These are phyloP conservation scores for Grosmannia clavigera DNA, from an alignment of 2,329 filamentous ascomycete genomes.

Conservation along the genomic window DNA sequence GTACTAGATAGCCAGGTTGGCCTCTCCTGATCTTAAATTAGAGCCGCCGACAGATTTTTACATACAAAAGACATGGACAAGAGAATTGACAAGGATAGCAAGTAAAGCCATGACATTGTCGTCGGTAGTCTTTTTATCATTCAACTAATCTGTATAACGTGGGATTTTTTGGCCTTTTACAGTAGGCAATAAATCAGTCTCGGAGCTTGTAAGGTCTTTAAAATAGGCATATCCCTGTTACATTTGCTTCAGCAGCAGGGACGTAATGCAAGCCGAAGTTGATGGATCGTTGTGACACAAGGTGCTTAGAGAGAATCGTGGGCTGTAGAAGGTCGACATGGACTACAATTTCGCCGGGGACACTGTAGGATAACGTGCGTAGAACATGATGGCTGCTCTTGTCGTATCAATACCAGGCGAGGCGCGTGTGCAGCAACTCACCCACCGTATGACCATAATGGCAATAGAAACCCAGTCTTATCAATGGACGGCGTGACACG, in stretches of 20 bases:
- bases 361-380: constrained; percentile 44
- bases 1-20: constrained; percentile 52
- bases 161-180: constrained; percentile 39
- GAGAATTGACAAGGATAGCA: neutral
- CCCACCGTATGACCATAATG: constrained; percentile 40
- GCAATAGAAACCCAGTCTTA: constrained; percentile 51
- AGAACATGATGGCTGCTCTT: constrained; percentile 30
- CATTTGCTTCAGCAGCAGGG: constrained; percentile 3
- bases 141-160: constrained; percentile 39
- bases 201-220: constrained; percentile 36
- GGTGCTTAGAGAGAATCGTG: constrained; percentile 48
- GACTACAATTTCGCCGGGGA: constrained; percentile 40
- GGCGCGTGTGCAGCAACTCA: constrained; percentile 42
- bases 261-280: constrained; percentile 25
- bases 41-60: neutral
- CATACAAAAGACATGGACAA: too few species aligned
- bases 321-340: constrained; percentile 53
- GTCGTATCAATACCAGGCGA: constrained; percentile 40
- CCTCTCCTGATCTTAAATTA: constrained; percentile 31
- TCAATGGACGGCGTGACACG: constrained; percentile 34
- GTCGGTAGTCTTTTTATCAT: constrained; percentile 29
- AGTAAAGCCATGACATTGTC: constrained; percentile 19
- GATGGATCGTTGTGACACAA: constrained; percentile 27
- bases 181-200: constrained; percentile 38
- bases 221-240: constrained; percentile 30